phyloP scores from a whole-genome alignment of 805 yeast genomes.

The Lipomyces japonicus region DNA sequence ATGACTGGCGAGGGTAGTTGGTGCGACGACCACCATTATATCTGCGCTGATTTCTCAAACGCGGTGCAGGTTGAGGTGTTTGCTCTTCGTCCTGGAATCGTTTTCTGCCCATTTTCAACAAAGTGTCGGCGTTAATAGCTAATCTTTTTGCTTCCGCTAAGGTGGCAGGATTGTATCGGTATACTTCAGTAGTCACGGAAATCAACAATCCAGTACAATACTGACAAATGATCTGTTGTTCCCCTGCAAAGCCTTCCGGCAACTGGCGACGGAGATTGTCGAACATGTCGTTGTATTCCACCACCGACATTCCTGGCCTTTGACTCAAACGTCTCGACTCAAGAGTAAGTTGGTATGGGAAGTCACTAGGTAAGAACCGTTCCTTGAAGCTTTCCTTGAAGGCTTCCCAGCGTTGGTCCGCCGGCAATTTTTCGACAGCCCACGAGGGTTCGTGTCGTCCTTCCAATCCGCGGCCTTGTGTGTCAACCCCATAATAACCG shows the following conservation, averaged over 20 bases:
- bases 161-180: neutral
- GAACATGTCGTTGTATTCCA: neutral
- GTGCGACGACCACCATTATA: no score
- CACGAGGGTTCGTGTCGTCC: neutral
- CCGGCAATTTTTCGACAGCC: neutral
- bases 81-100: neutral
- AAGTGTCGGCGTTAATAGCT: neutral
- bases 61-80: neutral
- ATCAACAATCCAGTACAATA: neutral
- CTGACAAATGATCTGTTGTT: neutral
- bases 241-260: neutral
- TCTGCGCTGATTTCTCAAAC: no score
- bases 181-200: neutral
- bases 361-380: neutral
- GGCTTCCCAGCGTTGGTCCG: neutral
- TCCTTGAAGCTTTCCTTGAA: neutral
- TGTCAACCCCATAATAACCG: neutral
- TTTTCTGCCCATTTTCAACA: neutral
- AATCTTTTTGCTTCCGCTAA: no score
- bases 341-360: neutral
- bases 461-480: neutral
- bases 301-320: neutral
- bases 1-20: no score
- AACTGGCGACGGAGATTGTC: neutral
- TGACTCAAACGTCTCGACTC: neutral